Percentiles rank a stretch among this genome's conserved stretches.
These are phyloP conservation scores for Podosphaera aphanis DNA, from an alignment of 2,329 filamentous ascomycete species.

Conservation along the genomic window DNA sequence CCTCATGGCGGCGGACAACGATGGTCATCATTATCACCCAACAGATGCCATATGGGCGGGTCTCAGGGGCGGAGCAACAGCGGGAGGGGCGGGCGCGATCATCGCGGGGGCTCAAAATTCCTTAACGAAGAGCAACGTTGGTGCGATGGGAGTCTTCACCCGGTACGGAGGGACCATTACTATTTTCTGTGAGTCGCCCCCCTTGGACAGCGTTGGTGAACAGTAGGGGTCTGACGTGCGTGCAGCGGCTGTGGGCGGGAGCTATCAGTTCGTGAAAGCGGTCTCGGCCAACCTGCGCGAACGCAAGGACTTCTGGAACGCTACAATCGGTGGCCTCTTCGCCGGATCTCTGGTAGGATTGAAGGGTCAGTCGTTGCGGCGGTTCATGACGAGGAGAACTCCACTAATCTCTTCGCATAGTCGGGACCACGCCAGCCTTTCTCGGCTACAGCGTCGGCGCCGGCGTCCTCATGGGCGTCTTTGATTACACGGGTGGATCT, in stretches of 20 bases:
- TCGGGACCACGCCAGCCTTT: slow-evolving; percentile 36
- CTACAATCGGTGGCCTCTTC: slow-evolving; percentile 39
- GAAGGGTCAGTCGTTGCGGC: slow-evolving; percentile 25
- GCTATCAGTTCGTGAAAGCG: slow-evolving; percentile 40
- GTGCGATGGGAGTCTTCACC: slow-evolving; percentile 58
- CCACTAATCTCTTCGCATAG: slow-evolving; percentile 18
- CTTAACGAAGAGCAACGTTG: slow-evolving; percentile 59
- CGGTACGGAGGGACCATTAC: slow-evolving; percentile 53
- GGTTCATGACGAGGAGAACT: background rate
- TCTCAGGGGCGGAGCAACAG: slow-evolving; percentile 38
- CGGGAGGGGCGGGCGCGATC: slow-evolving; percentile 44
- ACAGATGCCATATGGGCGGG: slow-evolving; percentile 51
- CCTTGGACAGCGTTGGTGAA: background rate
- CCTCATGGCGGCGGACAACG: slow-evolving; percentile 25
- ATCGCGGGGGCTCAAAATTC: slow-evolving; percentile 68
- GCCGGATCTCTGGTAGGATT: slow-evolving; percentile 38
- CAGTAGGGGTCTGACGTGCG: slow-evolving; percentile 3
- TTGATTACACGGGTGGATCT: slow-evolving; percentile 37
- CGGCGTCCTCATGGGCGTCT: slow-evolving; percentile 31
- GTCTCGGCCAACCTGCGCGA: slow-evolving; percentile 46
- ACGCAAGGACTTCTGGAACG: slow-evolving; percentile 42
- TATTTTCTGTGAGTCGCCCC: slow-evolving; percentile 14
- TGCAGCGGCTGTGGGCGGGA: slow-evolving; percentile 41
- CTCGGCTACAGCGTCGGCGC: slow-evolving; percentile 38
- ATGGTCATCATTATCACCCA: slow-evolving; percentile 35